Base-by-base conservation (phyloP, 108 stramenopile species). In the Ochromonas danica region DNA sequence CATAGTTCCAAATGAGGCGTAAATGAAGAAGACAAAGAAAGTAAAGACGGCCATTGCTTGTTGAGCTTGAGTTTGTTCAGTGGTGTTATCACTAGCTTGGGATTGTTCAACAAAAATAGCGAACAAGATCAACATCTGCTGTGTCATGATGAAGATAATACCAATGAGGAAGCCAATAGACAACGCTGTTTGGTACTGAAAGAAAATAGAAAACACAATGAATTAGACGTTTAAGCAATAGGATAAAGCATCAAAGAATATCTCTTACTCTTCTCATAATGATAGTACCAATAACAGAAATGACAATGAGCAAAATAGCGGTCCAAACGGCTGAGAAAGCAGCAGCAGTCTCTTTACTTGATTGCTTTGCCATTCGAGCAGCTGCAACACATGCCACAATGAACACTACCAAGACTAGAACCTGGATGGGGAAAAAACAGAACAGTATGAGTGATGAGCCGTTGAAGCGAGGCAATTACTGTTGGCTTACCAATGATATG, bases 151-250 rank as follows among this genome's bases (percentile, higher is more conserved):
- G 36, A 82, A 38, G 51, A 84, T 82, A 27, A 82, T 81, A 42
- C 84, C 84, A 31, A 84, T 77, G 38, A 84, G 79, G 43, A 82
- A 84, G 78, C 84, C 84, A 51, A 84, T 82, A 40, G 84, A 81
- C 3, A 84, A 78, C 27, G 81, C 71, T 1, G 81, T 84, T 31
- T 80, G 78, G 78, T 81, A 84, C 81, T 40, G 38, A 72, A 51
- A 51, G 22, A 51, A 14, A 6, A 51, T 14, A 51, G 22, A 14
- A 51, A 51, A 51, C 22, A 14, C 14, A 51, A 51, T 51, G 14
- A 51, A 51, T 51, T 51, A 51, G 22, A 51, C 22, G 6, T 51
- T 22, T n/a, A n/a, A n/a, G n/a, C n/a, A n/a, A n/a, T n/a, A n/a
- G n/a, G 22, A 51, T 51, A 14, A 22, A 51, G 6, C 6, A 51